These are phyloP conservation scores for Closterium sp. DNA, from an alignment of 139 green algal species.

Conservation along the genomic window DNA sequence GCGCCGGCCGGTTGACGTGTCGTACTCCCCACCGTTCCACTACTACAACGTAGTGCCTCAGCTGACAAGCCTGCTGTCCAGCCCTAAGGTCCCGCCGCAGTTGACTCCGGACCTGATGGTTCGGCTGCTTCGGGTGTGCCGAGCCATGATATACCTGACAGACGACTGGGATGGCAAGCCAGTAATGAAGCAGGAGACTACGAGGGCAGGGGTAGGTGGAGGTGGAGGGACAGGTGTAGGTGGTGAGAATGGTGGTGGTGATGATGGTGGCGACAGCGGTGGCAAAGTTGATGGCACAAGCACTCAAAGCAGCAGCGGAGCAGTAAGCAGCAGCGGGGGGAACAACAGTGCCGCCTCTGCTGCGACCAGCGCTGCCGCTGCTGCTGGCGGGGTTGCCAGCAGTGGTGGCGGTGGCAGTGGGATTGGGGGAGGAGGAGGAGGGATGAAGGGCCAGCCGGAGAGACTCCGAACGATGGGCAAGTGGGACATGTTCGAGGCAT, in stretches of 20 bases:
- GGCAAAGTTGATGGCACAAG: neutral
- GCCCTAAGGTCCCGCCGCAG: neutral
- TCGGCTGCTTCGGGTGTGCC: neutral
- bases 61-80: neutral
- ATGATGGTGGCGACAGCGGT: neutral
- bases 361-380: neutral
- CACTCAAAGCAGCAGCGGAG: neutral
- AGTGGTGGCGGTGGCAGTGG: neutral
- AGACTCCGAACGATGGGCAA: neutral
- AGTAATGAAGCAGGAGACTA: neutral
- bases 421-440: neutral
- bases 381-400: neutral
- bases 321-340: too few species aligned
- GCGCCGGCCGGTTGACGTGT: neutral
- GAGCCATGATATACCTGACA: conserved; percentile 14
- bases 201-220: neutral
- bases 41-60: neutral
- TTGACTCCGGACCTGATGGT: neutral
- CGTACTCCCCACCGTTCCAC: neutral
- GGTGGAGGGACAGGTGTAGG: too few species aligned
- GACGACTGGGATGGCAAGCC: conserved; percentile 4
- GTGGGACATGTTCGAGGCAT: conserved; percentile 7
- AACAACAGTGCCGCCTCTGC: neutral
- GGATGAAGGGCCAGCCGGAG: neutral
- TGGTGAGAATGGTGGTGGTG: neutral